Conservation (phyloP, 2,329 filamentous ascomycete genomes). For the Fusarium decemcellulare region DNA sequence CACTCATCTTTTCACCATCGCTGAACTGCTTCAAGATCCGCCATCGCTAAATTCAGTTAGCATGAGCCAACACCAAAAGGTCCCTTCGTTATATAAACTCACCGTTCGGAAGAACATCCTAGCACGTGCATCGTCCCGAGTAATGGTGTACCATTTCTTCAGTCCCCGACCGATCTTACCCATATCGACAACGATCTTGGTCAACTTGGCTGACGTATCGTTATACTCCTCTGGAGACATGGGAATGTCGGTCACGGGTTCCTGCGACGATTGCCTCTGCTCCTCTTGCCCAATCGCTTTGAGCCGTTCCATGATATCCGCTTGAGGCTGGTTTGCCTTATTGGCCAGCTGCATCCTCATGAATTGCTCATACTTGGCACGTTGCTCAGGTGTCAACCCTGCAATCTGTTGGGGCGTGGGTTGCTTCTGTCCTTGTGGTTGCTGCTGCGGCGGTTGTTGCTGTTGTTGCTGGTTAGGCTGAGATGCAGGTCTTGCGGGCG, state of each 20-base stretch:
- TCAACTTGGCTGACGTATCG: slow-evolving; percentile 61
- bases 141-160: slow-evolving; percentile 63
- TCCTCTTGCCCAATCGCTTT: slow-evolving; percentile 58
- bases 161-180: slow-evolving; percentile 61
- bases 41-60: slow-evolving; percentile 63
- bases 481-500: slow-evolving; percentile 39
- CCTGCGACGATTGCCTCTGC: slow-evolving; percentile 54
- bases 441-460: slow-evolving; percentile 46
- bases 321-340: slow-evolving; percentile 38
- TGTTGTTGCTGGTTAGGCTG: slow-evolving; percentile 44
- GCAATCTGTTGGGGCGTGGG: slow-evolving; percentile 54
- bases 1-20: slow-evolving; percentile 62
- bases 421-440: not conserved
- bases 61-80: not conserved
- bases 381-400: slow-evolving; percentile 60
- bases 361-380: slow-evolving; percentile 59
- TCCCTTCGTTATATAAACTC: slow-evolving; percentile 47
- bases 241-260: slow-evolving; percentile 60
- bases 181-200: slow-evolving; percentile 58
- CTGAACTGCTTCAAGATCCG: slow-evolving; percentile 68
- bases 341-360: slow-evolving; percentile 49
- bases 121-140: slow-evolving; percentile 64
- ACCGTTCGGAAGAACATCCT: slow-evolving; percentile 68
- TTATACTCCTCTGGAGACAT: slow-evolving; percentile 62
- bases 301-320: slow-evolving; percentile 51